These are phyloP conservation scores for Suhomyces atakaporum DNA, from an alignment of 1,139 yeast genomes.

Conservation along the genomic window DNA sequence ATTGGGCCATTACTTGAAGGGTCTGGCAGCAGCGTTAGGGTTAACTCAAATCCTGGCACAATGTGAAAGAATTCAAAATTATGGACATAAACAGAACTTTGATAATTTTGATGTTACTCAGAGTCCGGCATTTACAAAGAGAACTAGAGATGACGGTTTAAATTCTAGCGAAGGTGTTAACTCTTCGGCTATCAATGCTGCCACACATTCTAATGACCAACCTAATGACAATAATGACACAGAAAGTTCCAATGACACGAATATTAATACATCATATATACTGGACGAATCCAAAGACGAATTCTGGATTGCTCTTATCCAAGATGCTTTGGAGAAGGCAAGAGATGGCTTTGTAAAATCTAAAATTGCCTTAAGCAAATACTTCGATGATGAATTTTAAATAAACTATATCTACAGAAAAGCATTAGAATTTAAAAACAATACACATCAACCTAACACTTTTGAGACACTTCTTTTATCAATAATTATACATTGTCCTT, in stretches of 20 bases:
- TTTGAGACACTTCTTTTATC: too few relatives aligned
- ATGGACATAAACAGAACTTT: constrained; percentile 60
- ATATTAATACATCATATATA: constrained; percentile 4
- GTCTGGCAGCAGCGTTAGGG: constrained; percentile 94
- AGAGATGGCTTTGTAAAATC: constrained; percentile 58
- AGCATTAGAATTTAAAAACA: constrained; percentile 4
- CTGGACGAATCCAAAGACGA: constrained; percentile 31
- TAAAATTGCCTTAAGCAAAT: constrained; percentile 56
- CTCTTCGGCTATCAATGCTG: not conserved
- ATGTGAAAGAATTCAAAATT: constrained; percentile 91
- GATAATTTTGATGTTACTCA: constrained; percentile 38
- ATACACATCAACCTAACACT: constrained; percentile 2
- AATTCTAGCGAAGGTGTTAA: constrained; percentile 4
- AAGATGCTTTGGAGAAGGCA: constrained; percentile 60
- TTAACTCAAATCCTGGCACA: constrained; percentile 76
- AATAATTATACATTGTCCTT: too few relatives aligned
- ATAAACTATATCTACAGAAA: constrained; percentile 10
- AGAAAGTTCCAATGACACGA: constrained; percentile 6
- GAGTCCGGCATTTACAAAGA: constrained; percentile 7
- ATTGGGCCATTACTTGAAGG: constrained; percentile 90
- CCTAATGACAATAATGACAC: constrained; percentile 11
- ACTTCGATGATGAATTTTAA: constrained; percentile 53
- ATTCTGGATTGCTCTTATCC: constrained; percentile 52
- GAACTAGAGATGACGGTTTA: not conserved
- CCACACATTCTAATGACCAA: constrained; percentile 3